Base-by-base conservation (phyloP, 768 basidiomycete genomes). In the Strobilomyces dryophilus region DNA sequence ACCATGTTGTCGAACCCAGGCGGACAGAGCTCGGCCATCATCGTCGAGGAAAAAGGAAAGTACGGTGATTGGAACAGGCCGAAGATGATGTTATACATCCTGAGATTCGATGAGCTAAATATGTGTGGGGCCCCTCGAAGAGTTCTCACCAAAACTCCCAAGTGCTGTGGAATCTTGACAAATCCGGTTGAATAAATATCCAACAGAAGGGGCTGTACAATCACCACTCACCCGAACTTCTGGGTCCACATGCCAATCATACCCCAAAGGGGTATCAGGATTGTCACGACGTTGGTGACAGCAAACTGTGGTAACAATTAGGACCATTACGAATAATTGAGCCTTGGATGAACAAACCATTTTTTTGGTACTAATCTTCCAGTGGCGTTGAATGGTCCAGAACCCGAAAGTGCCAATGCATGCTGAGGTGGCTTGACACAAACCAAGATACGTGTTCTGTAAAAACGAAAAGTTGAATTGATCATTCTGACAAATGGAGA, bases 1-100 rank as follows among this genome's bases (percentile, higher is more conserved):
- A 78, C 80, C 81, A 82, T 91, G 63, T 91, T 89, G 60, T 93
- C 91, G 62, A 89, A 93, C 1, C 91, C 92, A 1, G 89, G 87
- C 12, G 91, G 91, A 8, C 87, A 83, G 11, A 95, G 79, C 67
- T 94, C 92, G 1, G 88, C 87, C 88, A 91, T 91, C 85, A 89
- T 87, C 0, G 87, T 90, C 64, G 88, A 84, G 3, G 89, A 83
- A 65, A 87, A 90, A 1, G 92, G 87, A 64, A 89, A 93, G 70
- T 91, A 93, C 0, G 91, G 91, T 1, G 87, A 86, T 72, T 92
- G 87, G 76, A 90, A 90, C 8, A 91, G 69, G 12, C 89, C 89
- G 59, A 86, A 89, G 3, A 91, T 69, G 45, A 89, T 74, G 54
- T 90, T 91, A 71, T 92, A 92, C 6, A 81, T 82, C 84, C 85